Base-by-base conservation (phyloP, 1,284 basidiomycete genomes). In the Coniophora puteana region DNA sequence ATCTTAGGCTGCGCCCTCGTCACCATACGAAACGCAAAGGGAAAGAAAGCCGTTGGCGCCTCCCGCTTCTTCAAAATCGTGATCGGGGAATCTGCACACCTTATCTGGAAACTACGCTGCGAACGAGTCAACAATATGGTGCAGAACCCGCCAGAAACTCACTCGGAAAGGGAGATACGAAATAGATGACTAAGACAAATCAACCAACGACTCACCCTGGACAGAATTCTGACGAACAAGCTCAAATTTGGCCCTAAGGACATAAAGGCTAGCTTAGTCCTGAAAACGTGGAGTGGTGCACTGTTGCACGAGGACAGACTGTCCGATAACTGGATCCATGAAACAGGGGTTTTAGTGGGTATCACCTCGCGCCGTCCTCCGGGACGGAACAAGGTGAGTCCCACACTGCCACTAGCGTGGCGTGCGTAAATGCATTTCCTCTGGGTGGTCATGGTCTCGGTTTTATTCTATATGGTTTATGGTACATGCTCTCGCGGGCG, bases 381-480 rank as follows among this genome's bases (percentile, higher is more conserved):
- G 28, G 25, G 24, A 10, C 25, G 29, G 6, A 21, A 3, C 40
- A 89, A n/a, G 87, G 74, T 4, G 41, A 42, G 27, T 31, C 27
- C 21, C 40, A 42, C 35, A 42, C 40, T 42, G n/a, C n/a, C n/a
- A n/a, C n/a, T n/a, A n/a, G n/a, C n/a, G 25, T 26, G 10, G 7
- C 32, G 14, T 24, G 5, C 33, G 13, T 35, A 22, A 35, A n/a
- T 10, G 33, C 8, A 35, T 35, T 35, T 35, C 33, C 33, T 14
- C 33, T 25, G n/a, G 33, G 21, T 35, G 33, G 25, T 3, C 17
- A 13, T 36, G n/a, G n/a, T n/a, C n/a, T n/a, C n/a, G n/a, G n/a
- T n/a, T n/a, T n/a, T n/a, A n/a, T 72, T 1, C 56, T 26, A 36
- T 14, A 18, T 16, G 34, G 34, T 16, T 87, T 40, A 74, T 74